Base-by-base conservation (phyloP, 2,329 filamentous ascomycete species). In the Aspergillus aculeatinus region DNA sequence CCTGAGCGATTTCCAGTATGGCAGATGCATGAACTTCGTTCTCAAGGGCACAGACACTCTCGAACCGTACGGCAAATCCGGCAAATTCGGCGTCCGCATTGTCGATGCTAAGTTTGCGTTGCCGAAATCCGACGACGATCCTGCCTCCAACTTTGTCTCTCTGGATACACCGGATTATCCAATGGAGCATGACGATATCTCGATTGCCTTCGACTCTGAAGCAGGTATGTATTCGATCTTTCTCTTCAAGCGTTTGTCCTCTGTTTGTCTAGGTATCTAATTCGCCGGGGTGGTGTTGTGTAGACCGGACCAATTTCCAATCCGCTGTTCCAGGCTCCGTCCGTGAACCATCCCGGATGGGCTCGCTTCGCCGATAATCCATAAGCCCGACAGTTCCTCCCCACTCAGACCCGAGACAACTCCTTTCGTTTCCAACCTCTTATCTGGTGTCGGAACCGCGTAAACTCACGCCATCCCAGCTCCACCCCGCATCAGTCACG, bases 41-140 rank as follows among this genome's bases (percentile, higher is more conserved):
- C 83, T 97, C 60, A 94, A 93, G 75, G 86, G 87, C 7, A 96
- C 91, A 1, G 93, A 96, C 71, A 83, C 88, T 0, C 94, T 93
- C 68, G 92, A 96, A 77, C 84, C 78, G 44, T 86, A 89, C 66
- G 80, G 80, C 60, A 82, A 84, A 50, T 83, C 84, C 53, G 83
- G 84, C 64, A 93, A 92, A 72, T 85, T 84, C 35, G 88, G 88
- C 7, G 79, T 96, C 59, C 89, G 89, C 72, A 86, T 96, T 63
- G 89, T 94, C 27, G 93, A 97, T 72, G 92, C 92, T 62, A 96
- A 96, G 74, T 97, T 96, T 69, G 89, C 91, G 3, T 79, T 96
- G 57, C 92, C 92, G 4, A 87, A 81, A 59, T 77, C 77, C 56
- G 77, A 79, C 47, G 74, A 79, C 19, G 79, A 83, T 54, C 77